Evolutionary conservation across 306 rosid genomes (phyloP), one percentile per base, ranked within the genome.

Genomic region (Vachellia pachyceras): DNA sequence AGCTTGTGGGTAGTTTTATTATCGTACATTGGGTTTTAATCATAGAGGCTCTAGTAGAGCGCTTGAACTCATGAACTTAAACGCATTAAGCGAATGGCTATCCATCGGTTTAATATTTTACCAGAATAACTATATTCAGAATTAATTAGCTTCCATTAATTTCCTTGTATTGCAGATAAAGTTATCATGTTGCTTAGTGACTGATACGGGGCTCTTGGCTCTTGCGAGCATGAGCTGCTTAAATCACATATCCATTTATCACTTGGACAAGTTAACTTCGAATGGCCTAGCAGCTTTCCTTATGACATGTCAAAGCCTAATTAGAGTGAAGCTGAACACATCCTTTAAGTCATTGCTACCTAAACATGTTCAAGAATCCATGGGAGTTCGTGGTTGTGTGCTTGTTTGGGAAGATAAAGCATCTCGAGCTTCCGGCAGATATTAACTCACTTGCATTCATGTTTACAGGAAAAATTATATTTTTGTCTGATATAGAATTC

Each of bases 141-240:
- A 78, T 54, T 78, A 52, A 61, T 4, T 41, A 72, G 50, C 72
- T 20, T 72, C 75, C 25, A 10, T 40, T 40, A 17, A 67, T 60
- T 66, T 84, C 61, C 66, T 79, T 73, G 66, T 64, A 76, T 79
- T 82, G 81, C 93, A 92, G 97, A 88, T 92, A 78, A 90, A 88
- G 84, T 75, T 92, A 69, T 92, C 97, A 70, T 75, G 79, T 58
- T 85, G 93, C 84, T 88, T 90, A 3, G 91, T 92, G 36, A 90
- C 95, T 7, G 95, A 92, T 50, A 74, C 65, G 10, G 95, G 95
- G 41, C 93, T 92, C 42, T 49, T 90, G 69, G 90, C 93, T 64
- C 90, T 92, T 0, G 85, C 94, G 4, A 77, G 84, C 75, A 89
- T 83, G 60, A 88, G 85, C 77, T 84, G 91, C 79, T 83, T 92